Base-by-base conservation (phyloP, 495 filamentous ascomycete species). In the Penicillium fimorum region DNA sequence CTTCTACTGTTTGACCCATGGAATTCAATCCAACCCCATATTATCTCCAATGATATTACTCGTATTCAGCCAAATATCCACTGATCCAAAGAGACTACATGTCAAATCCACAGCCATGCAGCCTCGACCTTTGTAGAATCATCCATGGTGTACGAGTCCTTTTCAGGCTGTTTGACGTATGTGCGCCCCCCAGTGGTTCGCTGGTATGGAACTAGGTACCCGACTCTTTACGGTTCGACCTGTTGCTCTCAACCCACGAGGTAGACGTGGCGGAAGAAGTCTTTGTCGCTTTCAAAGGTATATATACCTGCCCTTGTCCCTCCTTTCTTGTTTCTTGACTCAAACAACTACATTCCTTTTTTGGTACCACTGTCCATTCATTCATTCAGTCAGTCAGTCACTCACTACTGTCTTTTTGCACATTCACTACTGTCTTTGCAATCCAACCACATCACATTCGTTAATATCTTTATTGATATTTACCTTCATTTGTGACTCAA, bases 61-160 rank as follows among this genome's bases (percentile, higher is more conserved):
- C 22, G 12, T 13, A 48, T 20, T 30, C 44, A 32, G 22, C 47
- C 15, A 7, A 15, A 20, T 10, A 27, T 47, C 63, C 51, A 63
- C 57, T 9, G n/a, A 22, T 15, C 45, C 53, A 50, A 20, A 38
- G 50, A 17, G 47, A 35, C 35, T 50, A 56, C 54, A 53, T 57
- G 56, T 62, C 56, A 52, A 53, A 58, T 24, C 61, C 55, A 63
- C 22, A 52, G 56, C 55, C 45, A 50, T 51, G 59, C n/a, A 56
- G 56, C 55, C 42, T 55, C 54, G 59, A 56, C 59, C 57, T 35
- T 61, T 59, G 50, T 65, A 57, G 62, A 56, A 56, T 47, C 13
- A 54, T 47, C 13, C 42, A 32, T 32, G 41, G 50, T 38, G 45
- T 13, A 52, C 40, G 54, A 22, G 22, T n/a, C 50, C 33, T 57